Evolutionary conservation across 805 yeast genomes (phyloP).

Genomic region (Cyberlindnera petersonii): DNA sequence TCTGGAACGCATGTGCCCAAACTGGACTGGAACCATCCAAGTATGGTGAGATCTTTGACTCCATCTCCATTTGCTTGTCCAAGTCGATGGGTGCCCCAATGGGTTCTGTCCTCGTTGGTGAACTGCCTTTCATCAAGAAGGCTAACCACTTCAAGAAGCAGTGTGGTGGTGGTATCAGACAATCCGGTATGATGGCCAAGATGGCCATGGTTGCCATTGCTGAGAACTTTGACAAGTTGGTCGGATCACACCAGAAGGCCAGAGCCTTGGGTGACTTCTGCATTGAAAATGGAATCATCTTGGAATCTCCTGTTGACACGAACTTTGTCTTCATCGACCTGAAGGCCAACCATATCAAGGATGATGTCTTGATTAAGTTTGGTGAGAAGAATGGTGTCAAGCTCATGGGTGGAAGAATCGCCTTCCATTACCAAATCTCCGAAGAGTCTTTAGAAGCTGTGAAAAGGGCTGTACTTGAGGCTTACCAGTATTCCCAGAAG

Average conservation of each 20-base stretch:
- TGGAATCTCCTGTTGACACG: constrained; percentile 74
- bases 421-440: constrained; percentile 71
- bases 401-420: constrained; percentile 69
- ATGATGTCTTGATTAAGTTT: constrained; percentile 45
- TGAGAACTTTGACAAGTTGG: constrained; percentile 53
- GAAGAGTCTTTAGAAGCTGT: constrained; percentile 52
- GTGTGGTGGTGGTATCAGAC: constrained; percentile 92
- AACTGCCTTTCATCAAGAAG: constrained; percentile 49
- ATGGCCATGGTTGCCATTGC: constrained; percentile 80
- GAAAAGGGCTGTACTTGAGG: constrained; percentile 54
- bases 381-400: constrained; percentile 58
- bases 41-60: constrained; percentile 75
- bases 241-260: constrained; percentile 47
- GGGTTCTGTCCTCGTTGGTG: constrained; percentile 83
- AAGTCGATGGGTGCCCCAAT: constrained; percentile 93
- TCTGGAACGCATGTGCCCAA: constrained; percentile 82
- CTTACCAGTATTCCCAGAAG: constrained; percentile 47
- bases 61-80: constrained; percentile 83
- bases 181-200: constrained; percentile 72
- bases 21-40: constrained; percentile 52
- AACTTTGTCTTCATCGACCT: constrained; percentile 78
- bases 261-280: constrained; percentile 50
- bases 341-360: constrained; percentile 44
- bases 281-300: constrained; percentile 44
- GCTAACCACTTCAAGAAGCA: constrained; percentile 89